Conservation (phyloP, 2,329 filamentous ascomycete species). For the Xylaria polymorpha region DNA sequence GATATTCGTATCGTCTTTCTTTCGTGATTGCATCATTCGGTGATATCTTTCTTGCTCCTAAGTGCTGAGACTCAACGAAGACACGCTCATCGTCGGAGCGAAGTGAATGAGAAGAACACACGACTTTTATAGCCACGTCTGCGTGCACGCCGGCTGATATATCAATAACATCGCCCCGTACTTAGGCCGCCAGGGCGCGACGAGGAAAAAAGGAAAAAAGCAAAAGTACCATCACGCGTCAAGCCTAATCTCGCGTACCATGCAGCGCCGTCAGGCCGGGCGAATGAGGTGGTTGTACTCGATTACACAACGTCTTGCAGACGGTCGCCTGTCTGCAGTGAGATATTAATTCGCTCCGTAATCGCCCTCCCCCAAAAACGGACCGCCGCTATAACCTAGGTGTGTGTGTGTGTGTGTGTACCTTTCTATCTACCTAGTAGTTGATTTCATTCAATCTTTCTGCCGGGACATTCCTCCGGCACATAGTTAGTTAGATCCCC, state of each 20-base stretch:
- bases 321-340: constrained; percentile 7
- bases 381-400: not conserved
- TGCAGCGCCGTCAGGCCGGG: constrained; percentile 4
- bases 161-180: not conserved
- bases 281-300: constrained; percentile 27
- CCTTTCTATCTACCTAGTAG: too few species aligned
- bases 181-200: not conserved
- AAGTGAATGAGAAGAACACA: constrained; percentile 1
- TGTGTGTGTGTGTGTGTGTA: too few species aligned
- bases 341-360: constrained; percentile 3
- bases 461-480: not conserved
- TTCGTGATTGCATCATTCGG: not conserved
- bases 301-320: not conserved
- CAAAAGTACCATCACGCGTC: constrained; percentile 24
- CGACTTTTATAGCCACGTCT: not conserved
- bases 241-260: constrained; percentile 29
- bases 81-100: not conserved
- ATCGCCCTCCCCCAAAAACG: not conserved
- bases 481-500: not conserved
- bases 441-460: not conserved
- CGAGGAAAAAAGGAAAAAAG: constrained; percentile 18
- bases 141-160: constrained; percentile 6
- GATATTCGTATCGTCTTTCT: not conserved
- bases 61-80: not conserved
- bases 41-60: not conserved